Conservation (phyloP, 768 basidiomycete genomes). For the Leucocoprinus birnbaumii region DNA sequence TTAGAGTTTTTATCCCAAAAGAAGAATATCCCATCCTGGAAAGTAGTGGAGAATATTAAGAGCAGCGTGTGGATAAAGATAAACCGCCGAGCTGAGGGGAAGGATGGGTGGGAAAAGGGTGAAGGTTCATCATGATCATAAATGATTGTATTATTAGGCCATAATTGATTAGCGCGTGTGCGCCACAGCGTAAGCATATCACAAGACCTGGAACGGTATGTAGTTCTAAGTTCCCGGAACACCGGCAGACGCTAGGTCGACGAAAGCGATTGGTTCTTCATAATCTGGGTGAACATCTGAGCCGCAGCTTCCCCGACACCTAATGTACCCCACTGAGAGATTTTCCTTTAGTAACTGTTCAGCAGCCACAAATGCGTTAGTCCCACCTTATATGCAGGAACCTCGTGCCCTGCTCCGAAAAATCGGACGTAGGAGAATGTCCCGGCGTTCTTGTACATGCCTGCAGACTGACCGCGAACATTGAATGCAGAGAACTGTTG, state of each 20-base stretch:
- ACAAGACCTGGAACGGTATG: too few relatives aligned
- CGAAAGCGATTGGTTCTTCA: slow-evolving; percentile 11
- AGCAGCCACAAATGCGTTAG: background rate
- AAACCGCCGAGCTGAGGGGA: too few relatives aligned
- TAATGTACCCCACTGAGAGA: slow-evolving; percentile 27
- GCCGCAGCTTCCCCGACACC: slow-evolving; percentile 38
- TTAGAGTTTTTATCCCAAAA: too few relatives aligned
- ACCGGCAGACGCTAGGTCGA: background rate
- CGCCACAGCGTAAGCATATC: too few relatives aligned
- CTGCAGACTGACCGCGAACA: slow-evolving; percentile 46
- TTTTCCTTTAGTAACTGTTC: background rate
- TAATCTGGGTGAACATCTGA: slow-evolving; percentile 41
- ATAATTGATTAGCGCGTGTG: too few relatives aligned
- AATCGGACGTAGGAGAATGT: slow-evolving; percentile 54
- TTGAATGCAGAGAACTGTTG: slow-evolving; percentile 46
- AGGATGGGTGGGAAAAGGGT: too few relatives aligned
- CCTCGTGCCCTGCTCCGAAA: slow-evolving; percentile 45
- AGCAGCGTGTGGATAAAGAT: too few relatives aligned
- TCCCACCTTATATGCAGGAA: slow-evolving; percentile 41
- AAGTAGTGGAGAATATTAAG: too few relatives aligned
- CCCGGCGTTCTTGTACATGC: slow-evolving; percentile 58
- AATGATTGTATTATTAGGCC: too few relatives aligned
- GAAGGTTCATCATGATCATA: too few relatives aligned
- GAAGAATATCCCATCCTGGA: too few relatives aligned
- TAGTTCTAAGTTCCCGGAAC: too few relatives aligned